A percentile compares a stretch with the other conserved stretches of the same genome.
Evolutionary conservation across 108 stramenopile genomes (phyloP).

Genomic region (Skeletonema menzelii): DNA sequence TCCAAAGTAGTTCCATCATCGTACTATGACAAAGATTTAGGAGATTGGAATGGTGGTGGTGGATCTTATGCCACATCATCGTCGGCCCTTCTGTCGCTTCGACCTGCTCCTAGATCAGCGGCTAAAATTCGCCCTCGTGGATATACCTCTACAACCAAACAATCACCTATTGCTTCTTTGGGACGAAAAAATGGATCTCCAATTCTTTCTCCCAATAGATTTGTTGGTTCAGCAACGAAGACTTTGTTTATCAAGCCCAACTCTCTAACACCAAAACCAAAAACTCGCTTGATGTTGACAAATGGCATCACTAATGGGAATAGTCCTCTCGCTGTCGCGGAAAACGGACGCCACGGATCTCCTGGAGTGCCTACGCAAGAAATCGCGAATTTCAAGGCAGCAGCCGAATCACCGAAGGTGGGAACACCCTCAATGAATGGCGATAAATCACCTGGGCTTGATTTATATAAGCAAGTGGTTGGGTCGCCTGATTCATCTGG

Average conservation of each 20-base stretch:
- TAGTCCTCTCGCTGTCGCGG: conserved; percentile 15
- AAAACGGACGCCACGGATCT: conserved; percentile 39
- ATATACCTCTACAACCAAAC: conserved; percentile 51
- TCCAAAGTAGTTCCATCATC: conserved; percentile 48
- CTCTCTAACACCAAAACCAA: conserved; percentile 61
- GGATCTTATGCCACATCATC: conserved; percentile 37
- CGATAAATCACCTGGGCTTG: conserved; percentile 45
- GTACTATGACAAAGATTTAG: conserved; percentile 28
- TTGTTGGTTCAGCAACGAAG: conserved; percentile 58
- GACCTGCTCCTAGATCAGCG: conserved; percentile 61
- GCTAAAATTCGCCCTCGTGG: conserved; percentile 82
- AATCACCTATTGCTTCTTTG: conserved; percentile 42
- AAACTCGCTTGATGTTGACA: conserved; percentile 52
- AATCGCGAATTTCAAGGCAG: neutral
- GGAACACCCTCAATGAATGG: conserved; percentile 6
- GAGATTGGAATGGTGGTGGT: conserved; percentile 31
- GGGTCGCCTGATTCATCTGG: conserved; percentile 34
- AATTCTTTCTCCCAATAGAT: conserved; percentile 58
- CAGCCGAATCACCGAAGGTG: conserved; percentile 9
- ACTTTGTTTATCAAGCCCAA: conserved; percentile 59
- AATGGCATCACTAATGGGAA: conserved; percentile 25
- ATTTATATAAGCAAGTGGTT: conserved; percentile 68
- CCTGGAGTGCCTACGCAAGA: conserved; percentile 15
- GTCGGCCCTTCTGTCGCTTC: conserved; percentile 28
- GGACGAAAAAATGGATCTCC: conserved; percentile 33